Evolutionary conservation across 495 filamentous ascomycete genomes (phyloP), one percentile per base, ranked within the genome.

Genomic region (Aspergillus sparsus): DNA sequence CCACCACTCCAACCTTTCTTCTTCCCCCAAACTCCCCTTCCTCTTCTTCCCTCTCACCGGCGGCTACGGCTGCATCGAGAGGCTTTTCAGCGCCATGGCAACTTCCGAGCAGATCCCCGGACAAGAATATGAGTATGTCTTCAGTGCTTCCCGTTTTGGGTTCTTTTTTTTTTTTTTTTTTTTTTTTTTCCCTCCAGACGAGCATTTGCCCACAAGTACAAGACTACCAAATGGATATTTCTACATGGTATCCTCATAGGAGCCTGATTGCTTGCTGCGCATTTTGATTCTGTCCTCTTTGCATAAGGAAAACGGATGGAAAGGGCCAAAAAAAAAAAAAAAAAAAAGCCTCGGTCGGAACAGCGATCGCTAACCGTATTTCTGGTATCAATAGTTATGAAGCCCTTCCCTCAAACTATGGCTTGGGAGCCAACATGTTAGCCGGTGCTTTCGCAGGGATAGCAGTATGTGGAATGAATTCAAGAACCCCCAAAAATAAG

Each of bases 381-480:
- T 13, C 64, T 55, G 15, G 27, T 55, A 33, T 27, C 49, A 12
- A 57, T 60, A 87, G 85, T 57, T 90, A 89, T 77, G 87, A 90
- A 76, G 81, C 81, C 60, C 79, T 90, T 61, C 86, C 86, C 54
- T 85, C 86, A 12, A 86, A 89, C 76, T 86, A 85, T 80, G 82
- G 84, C 68, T 74, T 88, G 62, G 76, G 78, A 57, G 80, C 78
- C 60, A 97, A 97, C 74, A 94, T 97, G 89, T 72, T 87, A 53
- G 95, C 95, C 12, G 94, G 94, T 71, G 94, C 95, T 66, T 97
- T 98, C 75, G 94, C 94, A 51, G 94, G 94, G 55, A 96, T 99
- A 68, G 92, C 92, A 73, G 94, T 98, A 87, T 68, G 73, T 66
- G 49, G 37, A 36, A 46, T 6, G 16, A 11, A 33, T 11, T 15